These are phyloP conservation scores for Debaryomycetaceae sp. DNA, from an alignment of 1,139 yeast genomes.

Conservation along the genomic window DNA sequence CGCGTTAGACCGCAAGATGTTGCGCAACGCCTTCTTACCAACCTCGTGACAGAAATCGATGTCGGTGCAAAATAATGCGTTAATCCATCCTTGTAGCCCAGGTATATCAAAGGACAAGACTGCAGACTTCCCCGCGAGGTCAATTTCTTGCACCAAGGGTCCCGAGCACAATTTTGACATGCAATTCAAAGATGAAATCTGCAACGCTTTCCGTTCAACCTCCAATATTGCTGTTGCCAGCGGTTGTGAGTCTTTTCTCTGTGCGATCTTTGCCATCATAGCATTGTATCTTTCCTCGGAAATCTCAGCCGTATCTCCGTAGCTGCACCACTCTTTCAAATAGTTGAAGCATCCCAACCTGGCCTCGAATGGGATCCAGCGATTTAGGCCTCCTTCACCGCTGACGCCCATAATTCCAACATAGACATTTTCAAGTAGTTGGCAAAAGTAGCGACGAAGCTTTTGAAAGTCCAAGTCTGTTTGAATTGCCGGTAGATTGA, in stretches of 20 bases:
- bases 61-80: constrained; percentile 57
- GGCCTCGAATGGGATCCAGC: constrained; percentile 80
- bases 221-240: constrained; percentile 74
- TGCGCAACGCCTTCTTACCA: constrained; percentile 71
- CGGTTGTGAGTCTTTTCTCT: constrained; percentile 46
- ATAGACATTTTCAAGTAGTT: constrained; percentile 67
- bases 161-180: constrained; percentile 81
- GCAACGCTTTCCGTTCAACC: constrained; percentile 70
- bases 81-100: constrained; percentile 73
- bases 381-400: constrained; percentile 27
- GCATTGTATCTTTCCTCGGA: constrained; percentile 63
- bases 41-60: constrained; percentile 56
- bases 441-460: constrained; percentile 76
- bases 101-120: constrained; percentile 67
- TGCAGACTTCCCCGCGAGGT: constrained; percentile 38
- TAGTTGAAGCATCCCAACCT: constrained; percentile 77
- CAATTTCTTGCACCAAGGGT: constrained; percentile 49
- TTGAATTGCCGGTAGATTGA: constrained; percentile 59
- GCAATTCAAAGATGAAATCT: constrained; percentile 69
- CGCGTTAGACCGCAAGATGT: constrained; percentile 58
- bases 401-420: constrained; percentile 34
- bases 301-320: constrained; percentile 59
- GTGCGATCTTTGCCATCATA: constrained; percentile 49
- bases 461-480: constrained; percentile 69
- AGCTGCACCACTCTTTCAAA: constrained; percentile 92